These are phyloP conservation scores for Trichoderma parareesei DNA, from an alignment of 495 filamentous ascomycete genomes.

Conservation along the genomic window DNA sequence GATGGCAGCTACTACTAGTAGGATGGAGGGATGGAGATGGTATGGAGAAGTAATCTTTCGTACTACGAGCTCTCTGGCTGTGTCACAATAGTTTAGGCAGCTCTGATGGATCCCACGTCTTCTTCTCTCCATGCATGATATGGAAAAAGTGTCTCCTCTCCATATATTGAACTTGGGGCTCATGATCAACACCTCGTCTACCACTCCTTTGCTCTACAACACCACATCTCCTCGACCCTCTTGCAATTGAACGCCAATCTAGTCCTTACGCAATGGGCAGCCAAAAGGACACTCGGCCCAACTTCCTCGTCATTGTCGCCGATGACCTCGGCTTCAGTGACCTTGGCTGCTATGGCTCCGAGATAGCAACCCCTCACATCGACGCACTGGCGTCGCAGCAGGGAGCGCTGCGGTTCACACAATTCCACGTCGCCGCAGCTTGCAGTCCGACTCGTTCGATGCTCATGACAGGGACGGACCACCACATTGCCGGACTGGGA, in stretches of 20 bases:
- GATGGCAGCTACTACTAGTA: background rate
- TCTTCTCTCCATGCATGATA: background rate
- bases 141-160: background rate
- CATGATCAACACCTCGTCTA: background rate
- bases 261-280: slow-evolving; percentile 14
- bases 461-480: slow-evolving; percentile 48
- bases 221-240: background rate
- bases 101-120: background rate
- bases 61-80: background rate
- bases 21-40: too few relatives aligned
- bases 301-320: slow-evolving; percentile 55
- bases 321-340: slow-evolving; percentile 60
- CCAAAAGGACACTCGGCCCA: slow-evolving; percentile 32
- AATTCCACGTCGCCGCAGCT: slow-evolving; percentile 56
- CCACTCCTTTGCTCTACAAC: background rate
- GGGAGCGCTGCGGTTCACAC: slow-evolving; percentile 43
- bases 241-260: background rate
- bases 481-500: slow-evolving; percentile 43
- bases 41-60: too few relatives aligned
- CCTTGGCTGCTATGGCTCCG: slow-evolving; percentile 52
- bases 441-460: slow-evolving; percentile 59
- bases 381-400: slow-evolving; percentile 47
- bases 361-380: slow-evolving; percentile 56
- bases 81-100: background rate
- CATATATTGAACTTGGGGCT: background rate